Percentiles rank a stretch among this genome's conserved stretches.
Conservation (phyloP, 139 green algal genomes). For the Klebsormidium nitens region DNA sequence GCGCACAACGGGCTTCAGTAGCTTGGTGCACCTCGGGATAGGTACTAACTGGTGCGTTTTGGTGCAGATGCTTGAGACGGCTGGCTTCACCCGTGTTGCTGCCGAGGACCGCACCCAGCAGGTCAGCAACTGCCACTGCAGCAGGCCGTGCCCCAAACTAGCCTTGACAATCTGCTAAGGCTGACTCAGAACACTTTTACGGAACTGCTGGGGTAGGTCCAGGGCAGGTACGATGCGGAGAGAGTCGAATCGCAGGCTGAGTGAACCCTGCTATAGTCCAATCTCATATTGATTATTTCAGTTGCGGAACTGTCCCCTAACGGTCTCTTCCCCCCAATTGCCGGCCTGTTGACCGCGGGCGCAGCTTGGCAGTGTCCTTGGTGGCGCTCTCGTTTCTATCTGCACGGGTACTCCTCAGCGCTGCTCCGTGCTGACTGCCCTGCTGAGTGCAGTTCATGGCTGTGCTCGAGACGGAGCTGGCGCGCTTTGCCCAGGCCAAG, state of each 20-base stretch:
- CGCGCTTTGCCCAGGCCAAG: slow-evolving; percentile 24
- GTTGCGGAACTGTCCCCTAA: neutral
- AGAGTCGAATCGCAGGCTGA: too few species aligned
- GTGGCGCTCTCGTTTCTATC: neutral
- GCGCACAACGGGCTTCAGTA: neutral
- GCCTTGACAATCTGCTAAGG: too few species aligned
- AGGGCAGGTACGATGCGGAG: too few species aligned
- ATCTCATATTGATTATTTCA: neutral
- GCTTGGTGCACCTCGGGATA: neutral
- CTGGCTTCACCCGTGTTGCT: slow-evolving; percentile 12
- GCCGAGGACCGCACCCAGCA: slow-evolving; percentile 14
- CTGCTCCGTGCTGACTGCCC: neutral
- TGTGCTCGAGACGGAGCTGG: slow-evolving; percentile 51
- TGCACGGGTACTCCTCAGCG: neutral
- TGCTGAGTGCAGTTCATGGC: slow-evolving; percentile 41
- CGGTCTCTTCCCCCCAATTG: too few species aligned
- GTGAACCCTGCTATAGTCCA: neutral
- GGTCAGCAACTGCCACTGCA: too few species aligned
- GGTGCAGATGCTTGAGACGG: slow-evolving; percentile 16
- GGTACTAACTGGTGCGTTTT: neutral
- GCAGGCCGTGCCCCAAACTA: too few species aligned
- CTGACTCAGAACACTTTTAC: too few species aligned
- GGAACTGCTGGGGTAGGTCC: too few species aligned
- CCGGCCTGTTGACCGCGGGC: too few species aligned
- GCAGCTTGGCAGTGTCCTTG: too few species aligned